Conservation (phyloP, 2,329 filamentous ascomycete genomes). For the Tolypocladium guangdongense region DNA sequence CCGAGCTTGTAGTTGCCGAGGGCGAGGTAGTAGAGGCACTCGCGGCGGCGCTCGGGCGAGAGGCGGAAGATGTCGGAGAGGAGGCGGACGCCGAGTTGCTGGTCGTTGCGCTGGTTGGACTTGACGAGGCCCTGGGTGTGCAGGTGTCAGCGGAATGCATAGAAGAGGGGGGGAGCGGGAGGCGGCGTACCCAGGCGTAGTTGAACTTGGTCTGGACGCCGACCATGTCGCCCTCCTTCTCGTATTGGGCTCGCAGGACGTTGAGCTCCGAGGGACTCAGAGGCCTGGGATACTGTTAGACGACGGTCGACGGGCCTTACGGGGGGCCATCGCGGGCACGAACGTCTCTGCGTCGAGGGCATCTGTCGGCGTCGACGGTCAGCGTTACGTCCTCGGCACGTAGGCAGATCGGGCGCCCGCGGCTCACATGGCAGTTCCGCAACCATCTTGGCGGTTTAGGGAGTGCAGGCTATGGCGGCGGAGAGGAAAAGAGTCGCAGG, state of each 20-base stretch:
- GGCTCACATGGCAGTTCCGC: conserved; percentile 37
- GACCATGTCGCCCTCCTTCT: conserved; percentile 95
- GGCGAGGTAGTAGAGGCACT: conserved; percentile 97
- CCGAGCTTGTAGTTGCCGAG: conserved; percentile 97
- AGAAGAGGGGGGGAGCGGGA: conserved; percentile 1
- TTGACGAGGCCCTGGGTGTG: conserved; percentile 76
- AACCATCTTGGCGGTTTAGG: conserved; percentile 26
- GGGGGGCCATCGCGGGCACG: conserved; percentile 16
- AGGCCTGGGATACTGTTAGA: conserved; percentile 42
- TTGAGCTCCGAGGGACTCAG: conserved; percentile 86
- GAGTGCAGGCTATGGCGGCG: not conserved
- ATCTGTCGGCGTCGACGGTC: conserved; percentile 35
- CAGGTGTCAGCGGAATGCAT: conserved; percentile 2
- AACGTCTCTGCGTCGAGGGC: conserved; percentile 95
- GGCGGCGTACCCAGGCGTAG: conserved; percentile 76
- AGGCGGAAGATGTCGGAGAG: conserved; percentile 95
- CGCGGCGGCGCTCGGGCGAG: conserved; percentile 82
- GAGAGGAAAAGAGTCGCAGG: not conserved
- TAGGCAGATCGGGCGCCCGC: not conserved
- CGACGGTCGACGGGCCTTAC: not conserved
- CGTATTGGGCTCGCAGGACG: conserved; percentile 86
- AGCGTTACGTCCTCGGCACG: conserved; percentile 2
- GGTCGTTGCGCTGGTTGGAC: conserved; percentile 70
- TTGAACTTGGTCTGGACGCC: conserved; percentile 99
- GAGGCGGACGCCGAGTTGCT: conserved; percentile 87